phyloP scores from a whole-genome alignment of 1,284 basidiomycete genomes.

The Ceratobasidium theobromae region DNA sequence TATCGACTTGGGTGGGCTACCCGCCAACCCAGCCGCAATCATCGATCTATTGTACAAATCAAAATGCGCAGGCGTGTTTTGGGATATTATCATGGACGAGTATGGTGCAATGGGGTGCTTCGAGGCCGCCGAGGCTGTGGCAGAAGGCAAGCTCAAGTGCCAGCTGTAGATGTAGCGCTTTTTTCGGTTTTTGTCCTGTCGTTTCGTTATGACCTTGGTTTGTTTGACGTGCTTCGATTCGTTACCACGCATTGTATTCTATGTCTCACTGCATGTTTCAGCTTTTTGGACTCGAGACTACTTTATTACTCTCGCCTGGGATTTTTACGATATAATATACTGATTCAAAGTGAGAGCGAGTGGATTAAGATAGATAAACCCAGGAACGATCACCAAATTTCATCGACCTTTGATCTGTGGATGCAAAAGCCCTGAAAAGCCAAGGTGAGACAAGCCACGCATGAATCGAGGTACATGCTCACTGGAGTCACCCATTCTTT shows the following conservation, averaged over 20 bases:
- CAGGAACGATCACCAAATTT: constrained; percentile 51
- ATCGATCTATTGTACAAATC: constrained; percentile 21
- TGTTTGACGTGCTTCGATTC: background rate
- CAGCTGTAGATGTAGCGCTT: background rate
- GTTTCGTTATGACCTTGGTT: background rate
- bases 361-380: background rate
- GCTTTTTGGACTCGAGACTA: background rate
- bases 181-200: background rate
- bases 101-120: constrained; percentile 25
- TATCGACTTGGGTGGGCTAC: constrained; percentile 16
- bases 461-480: constrained; percentile 41
- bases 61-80: constrained; percentile 25
- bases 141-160: constrained; percentile 11
- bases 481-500: constrained; percentile 89
- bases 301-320: background rate
- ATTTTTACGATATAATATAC: background rate
- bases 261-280: background rate
- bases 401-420: constrained; percentile 86
- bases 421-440: constrained; percentile 80
- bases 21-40: constrained; percentile 2
- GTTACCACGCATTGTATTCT: constrained; percentile 12
- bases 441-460: background rate
- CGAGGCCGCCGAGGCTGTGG: constrained; percentile 24
- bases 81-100: constrained; percentile 30
- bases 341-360: background rate